Evolutionary conservation across 495 filamentous ascomycete genomes (phyloP).

Genomic region (Penicillium nucicola): DNA sequence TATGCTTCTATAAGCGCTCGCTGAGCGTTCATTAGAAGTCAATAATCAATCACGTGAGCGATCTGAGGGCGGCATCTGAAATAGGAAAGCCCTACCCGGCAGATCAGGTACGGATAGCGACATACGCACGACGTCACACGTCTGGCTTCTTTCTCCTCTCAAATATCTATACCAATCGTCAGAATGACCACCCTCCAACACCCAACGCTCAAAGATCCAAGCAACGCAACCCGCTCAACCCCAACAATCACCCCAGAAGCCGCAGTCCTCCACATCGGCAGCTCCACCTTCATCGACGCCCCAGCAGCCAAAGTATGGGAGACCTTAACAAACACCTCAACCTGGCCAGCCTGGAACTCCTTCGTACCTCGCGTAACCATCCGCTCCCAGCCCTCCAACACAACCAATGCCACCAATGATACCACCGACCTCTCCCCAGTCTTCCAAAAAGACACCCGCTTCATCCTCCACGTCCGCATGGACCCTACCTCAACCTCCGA

Average conservation of each 20-base stretch:
- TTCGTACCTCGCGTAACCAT: slow-evolving; percentile 43
- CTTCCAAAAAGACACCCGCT: slow-evolving; percentile 31
- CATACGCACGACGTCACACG: too few relatives aligned
- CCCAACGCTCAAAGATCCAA: slow-evolving; percentile 16
- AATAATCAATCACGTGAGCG: too few relatives aligned
- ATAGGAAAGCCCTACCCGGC: too few relatives aligned
- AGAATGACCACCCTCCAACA: slow-evolving; percentile 14
- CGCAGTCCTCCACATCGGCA: slow-evolving; percentile 31
- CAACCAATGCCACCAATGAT: not conserved
- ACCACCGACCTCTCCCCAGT: slow-evolving; percentile 14
- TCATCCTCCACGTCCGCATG: slow-evolving; percentile 46
- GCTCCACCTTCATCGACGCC: slow-evolving; percentile 33
- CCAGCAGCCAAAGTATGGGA: slow-evolving; percentile 33
- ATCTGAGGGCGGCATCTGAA: too few relatives aligned
- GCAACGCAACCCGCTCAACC: slow-evolving; percentile 28
- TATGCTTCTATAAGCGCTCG: too few relatives aligned
- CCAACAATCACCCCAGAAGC: slow-evolving; percentile 28
- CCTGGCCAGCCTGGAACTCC: slow-evolving; percentile 43
- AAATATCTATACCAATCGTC: not conserved
- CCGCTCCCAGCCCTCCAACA: slow-evolving; percentile 27
- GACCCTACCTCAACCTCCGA: slow-evolving; percentile 25
- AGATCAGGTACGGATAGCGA: too few relatives aligned
- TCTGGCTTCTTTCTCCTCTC: not conserved
- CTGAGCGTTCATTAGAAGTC: too few relatives aligned
- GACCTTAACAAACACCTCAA: slow-evolving; percentile 37